Evolutionary conservation across 768 basidiomycete genomes (phyloP).

Genomic region (Pleurotus giganteus): DNA sequence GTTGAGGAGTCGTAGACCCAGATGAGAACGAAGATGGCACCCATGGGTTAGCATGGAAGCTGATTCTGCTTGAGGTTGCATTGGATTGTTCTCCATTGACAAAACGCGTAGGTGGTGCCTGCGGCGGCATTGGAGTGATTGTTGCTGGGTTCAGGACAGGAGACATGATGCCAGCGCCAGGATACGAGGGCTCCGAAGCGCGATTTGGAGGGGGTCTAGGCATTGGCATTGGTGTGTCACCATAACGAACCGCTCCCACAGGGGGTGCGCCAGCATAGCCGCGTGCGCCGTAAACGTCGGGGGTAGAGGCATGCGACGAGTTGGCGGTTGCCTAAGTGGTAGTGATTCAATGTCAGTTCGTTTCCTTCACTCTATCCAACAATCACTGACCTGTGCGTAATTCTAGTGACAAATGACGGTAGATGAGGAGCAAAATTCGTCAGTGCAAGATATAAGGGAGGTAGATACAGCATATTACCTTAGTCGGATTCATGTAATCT

Average conservation of each 20-base stretch:
- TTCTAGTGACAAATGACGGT: background rate
- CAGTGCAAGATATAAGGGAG: background rate
- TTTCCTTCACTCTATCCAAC: too few species aligned
- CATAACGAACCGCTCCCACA: background rate
- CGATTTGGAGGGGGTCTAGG: background rate
- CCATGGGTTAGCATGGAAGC: conserved; percentile 8
- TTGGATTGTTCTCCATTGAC: background rate
- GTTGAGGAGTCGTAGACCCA: background rate
- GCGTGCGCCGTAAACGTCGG: background rate
- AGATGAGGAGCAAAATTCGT: background rate
- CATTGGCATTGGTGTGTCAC: background rate
- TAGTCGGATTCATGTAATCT: conserved; percentile 7
- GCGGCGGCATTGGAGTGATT: background rate
- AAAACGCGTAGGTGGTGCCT: background rate
- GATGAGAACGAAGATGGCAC: background rate
- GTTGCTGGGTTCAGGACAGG: conserved; percentile 9
- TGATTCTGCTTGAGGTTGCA: conserved; percentile 2
- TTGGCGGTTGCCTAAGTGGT: background rate
- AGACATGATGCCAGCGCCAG: conserved; percentile 20
- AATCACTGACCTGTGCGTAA: background rate
- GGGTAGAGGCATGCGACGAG: background rate
- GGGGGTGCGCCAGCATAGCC: background rate
- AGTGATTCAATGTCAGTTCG: too few species aligned
- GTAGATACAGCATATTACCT: background rate
- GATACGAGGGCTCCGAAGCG: conserved; percentile 9